Conservation (phyloP, 192 early-diverging fungal species). For the Pilaira anomala region DNA sequence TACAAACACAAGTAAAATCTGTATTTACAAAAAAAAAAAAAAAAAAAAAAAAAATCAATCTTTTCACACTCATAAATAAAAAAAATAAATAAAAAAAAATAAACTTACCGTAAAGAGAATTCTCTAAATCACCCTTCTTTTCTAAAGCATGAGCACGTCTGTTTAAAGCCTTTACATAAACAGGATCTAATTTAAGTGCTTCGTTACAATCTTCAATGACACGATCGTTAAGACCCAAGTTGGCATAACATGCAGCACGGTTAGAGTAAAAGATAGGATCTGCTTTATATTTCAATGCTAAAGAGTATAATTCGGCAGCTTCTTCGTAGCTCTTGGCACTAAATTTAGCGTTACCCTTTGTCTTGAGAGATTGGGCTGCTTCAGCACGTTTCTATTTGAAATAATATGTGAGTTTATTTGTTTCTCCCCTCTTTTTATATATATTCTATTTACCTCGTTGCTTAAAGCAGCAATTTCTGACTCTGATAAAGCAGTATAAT, state of each 20-base stretch:
- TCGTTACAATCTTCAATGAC: constrained; percentile 85
- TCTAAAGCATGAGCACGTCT: constrained; percentile 59
- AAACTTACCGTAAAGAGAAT: constrained; percentile 50
- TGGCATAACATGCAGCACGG: constrained; percentile 90
- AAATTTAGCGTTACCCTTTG: constrained; percentile 86
- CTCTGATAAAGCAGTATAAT: constrained; percentile 44
- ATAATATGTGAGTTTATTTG: neutral
- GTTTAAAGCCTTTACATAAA: constrained; percentile 81
- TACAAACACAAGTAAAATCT: constrained; percentile 90
- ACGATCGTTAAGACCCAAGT: constrained; percentile 64
- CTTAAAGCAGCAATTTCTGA: constrained; percentile 48
- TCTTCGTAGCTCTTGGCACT: constrained; percentile 76
- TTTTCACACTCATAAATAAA: neutral
- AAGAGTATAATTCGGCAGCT: constrained; percentile 84
- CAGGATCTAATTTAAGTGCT: constrained; percentile 77
- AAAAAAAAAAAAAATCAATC: neutral
- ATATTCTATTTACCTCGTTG: constrained; percentile 29
- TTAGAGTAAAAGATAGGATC: constrained; percentile 92
- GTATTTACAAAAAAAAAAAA: constrained; percentile 3
- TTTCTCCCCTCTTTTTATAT: neutral
- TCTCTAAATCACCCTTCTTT: constrained; percentile 44
- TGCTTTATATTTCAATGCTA: constrained; percentile 79
- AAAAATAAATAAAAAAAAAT: neutral
- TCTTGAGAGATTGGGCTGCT: constrained; percentile 75
- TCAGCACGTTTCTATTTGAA: constrained; percentile 51